These are phyloP conservation scores for Asclepias syriaca DNA, from an alignment of 257 asterid genomes.

Conservation along the genomic window DNA sequence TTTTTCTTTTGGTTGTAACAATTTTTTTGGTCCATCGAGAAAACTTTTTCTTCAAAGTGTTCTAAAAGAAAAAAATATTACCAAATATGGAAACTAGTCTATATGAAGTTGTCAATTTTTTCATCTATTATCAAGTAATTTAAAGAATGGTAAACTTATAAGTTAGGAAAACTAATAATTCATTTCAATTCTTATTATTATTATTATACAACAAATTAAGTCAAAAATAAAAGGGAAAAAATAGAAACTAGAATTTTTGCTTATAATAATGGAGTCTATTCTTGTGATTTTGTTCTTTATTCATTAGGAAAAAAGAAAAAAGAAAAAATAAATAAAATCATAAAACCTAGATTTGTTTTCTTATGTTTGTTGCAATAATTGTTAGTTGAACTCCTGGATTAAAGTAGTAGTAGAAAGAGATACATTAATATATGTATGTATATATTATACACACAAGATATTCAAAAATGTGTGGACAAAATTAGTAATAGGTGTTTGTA, in stretches of 20 bases:
- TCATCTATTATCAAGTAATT: too few species aligned
- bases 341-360: neutral
- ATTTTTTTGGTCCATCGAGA: neutral
- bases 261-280: neutral
- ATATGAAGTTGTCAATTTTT: too few species aligned
- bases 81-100: too few species aligned
- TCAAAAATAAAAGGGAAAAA: too few species aligned
- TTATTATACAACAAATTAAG: neutral
- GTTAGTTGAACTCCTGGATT: neutral
- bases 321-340: too few species aligned
- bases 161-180: neutral
- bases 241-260: too few species aligned
- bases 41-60: neutral
- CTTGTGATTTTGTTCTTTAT: neutral
- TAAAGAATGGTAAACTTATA: too few species aligned
- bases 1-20: neutral
- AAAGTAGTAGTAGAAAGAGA: neutral
- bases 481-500: neutral
- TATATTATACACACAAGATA: neutral
- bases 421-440: neutral
- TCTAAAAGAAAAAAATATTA: neutral
- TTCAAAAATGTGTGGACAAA: too few species aligned
- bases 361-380: neutral
- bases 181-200: neutral
- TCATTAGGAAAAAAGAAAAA: neutral